Conservation (phyloP, 305 asterid species). For the Fraxinus albicans region DNA sequence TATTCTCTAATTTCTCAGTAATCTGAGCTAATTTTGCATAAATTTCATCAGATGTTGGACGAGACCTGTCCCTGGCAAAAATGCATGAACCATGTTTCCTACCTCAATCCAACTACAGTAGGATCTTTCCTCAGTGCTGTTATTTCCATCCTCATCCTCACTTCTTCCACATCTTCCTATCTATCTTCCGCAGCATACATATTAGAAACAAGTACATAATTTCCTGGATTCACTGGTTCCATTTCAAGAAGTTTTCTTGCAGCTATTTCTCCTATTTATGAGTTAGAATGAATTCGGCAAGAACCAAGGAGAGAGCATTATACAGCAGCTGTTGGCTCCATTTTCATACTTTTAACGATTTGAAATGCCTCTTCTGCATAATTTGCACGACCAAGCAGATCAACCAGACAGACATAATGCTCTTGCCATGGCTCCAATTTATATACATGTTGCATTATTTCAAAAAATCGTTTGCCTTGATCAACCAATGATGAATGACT, state of each 20-base stretch:
- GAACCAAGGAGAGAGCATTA: constrained; percentile 79
- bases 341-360: constrained; percentile 47
- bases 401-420: constrained; percentile 78
- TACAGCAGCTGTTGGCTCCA: constrained; percentile 57
- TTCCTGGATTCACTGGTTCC: constrained; percentile 72
- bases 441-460: constrained; percentile 51
- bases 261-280: constrained; percentile 70
- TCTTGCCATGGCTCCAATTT: constrained; percentile 79
- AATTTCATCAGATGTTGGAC: constrained; percentile 54
- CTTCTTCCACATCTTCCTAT: constrained; percentile 73
- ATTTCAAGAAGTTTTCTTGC: constrained; percentile 68
- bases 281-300: constrained; percentile 63
- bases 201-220: constrained; percentile 74
- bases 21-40: constrained; percentile 45
- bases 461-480: constrained; percentile 55
- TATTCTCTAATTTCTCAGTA: constrained; percentile 51
- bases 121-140: constrained; percentile 79
- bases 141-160: constrained; percentile 56
- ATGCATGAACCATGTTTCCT: constrained; percentile 55
- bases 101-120: constrained; percentile 88
- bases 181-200: constrained; percentile 62
- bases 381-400: constrained; percentile 86
- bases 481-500: constrained; percentile 77
- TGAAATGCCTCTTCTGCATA: constrained; percentile 61
- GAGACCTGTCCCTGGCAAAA: constrained; percentile 67